These are phyloP conservation scores for Lachnellula willkommii DNA, from an alignment of 2,329 filamentous ascomycete species.

Conservation along the genomic window DNA sequence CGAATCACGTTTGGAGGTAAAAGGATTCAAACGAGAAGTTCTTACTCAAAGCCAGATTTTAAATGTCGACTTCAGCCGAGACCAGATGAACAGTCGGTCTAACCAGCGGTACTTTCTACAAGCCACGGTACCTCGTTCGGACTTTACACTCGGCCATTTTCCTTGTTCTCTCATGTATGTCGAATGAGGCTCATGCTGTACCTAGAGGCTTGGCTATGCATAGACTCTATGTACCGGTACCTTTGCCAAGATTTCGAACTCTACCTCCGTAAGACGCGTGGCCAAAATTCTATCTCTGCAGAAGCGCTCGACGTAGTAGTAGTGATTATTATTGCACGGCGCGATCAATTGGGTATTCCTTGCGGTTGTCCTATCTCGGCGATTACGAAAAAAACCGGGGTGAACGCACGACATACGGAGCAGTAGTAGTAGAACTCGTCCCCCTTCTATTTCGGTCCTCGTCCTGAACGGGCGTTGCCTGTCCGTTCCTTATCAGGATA, in stretches of 20 bases:
- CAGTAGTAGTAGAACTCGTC: no score
- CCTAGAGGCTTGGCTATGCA: not conserved
- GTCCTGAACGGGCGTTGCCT: no score
- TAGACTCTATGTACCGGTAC: not conserved
- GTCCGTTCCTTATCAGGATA: no score
- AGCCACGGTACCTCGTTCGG: not conserved
- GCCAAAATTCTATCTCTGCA: not conserved
- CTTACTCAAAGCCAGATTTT: not conserved
- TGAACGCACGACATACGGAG: no score
- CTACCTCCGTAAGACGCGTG: not conserved
- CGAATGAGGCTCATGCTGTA: conserved; percentile 2
- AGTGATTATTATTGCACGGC: no score
- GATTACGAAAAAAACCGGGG: no score
- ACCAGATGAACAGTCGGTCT: not conserved
- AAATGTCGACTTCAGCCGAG: not conserved
- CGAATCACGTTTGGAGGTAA: no score
- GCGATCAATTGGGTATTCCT: no score
- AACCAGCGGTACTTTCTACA: not conserved
- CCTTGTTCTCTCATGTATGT: not conserved
- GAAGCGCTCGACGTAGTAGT: no score
- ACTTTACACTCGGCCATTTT: not conserved
- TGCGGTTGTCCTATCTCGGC: no score
- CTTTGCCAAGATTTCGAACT: not conserved
- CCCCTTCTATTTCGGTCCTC: no score
- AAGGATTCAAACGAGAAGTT: not conserved